These are phyloP conservation scores for Blastosporella zonata DNA, from an alignment of 1,284 basidiomycete genomes.

Conservation along the genomic window DNA sequence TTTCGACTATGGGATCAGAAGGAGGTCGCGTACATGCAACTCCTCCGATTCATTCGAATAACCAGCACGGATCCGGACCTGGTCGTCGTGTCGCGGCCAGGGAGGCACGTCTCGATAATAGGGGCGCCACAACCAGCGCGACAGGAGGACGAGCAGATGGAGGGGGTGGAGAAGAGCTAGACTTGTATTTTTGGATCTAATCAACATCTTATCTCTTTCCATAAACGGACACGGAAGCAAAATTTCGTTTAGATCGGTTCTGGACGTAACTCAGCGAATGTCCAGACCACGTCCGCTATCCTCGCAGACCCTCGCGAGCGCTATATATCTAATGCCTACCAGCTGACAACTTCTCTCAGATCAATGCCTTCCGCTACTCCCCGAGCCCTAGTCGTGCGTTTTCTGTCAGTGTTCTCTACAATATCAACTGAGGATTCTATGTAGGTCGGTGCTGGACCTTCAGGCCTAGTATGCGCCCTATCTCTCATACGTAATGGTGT, in stretches of 20 bases:
- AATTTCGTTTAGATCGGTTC: background rate
- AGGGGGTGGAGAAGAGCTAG: slow-evolving; percentile 24
- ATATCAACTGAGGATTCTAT: slow-evolving; percentile 1
- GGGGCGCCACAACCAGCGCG: slow-evolving; percentile 5
- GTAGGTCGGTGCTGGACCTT: slow-evolving; percentile 40
- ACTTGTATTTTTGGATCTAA: slow-evolving; percentile 31
- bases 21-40: slow-evolving; percentile 69
- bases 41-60: slow-evolving; percentile 76
- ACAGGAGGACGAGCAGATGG: slow-evolving; percentile 17
- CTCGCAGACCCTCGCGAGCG: background rate
- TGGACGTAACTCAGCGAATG: background rate
- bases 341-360: background rate
- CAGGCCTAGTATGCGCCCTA: slow-evolving; percentile 38
- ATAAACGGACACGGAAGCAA: slow-evolving; percentile 6
- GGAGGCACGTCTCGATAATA: slow-evolving; percentile 47
- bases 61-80: slow-evolving; percentile 50
- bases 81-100: slow-evolving; percentile 52
- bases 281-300: background rate
- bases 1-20: slow-evolving; percentile 79
- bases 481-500: slow-evolving; percentile 34
- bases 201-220: slow-evolving; percentile 6
- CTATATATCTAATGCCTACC: slow-evolving; percentile 9
- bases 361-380: slow-evolving; percentile 14
- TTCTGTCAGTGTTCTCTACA: background rate
- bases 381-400: slow-evolving; percentile 23